These are phyloP conservation scores for Clathrospora elynae DNA, from an alignment of 2,329 filamentous ascomycete genomes.

Conservation along the genomic window DNA sequence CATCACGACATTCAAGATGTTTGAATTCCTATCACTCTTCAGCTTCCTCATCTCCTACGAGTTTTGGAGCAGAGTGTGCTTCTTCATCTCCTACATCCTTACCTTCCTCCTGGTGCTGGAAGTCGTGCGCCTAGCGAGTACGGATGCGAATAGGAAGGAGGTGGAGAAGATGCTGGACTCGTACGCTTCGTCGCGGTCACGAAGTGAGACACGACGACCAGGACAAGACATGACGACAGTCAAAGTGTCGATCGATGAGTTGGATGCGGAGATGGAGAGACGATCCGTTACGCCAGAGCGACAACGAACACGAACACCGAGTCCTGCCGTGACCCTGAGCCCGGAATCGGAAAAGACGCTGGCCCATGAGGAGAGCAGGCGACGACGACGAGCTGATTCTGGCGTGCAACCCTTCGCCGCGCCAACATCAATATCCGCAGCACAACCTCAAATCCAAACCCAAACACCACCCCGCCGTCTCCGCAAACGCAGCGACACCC, in stretches of 20 bases:
- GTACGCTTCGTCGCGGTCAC: conserved; percentile 21
- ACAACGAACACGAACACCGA: conserved; percentile 9
- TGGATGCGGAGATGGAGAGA: conserved; percentile 1
- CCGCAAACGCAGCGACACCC: conserved; percentile 31
- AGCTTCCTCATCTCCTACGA: conserved; percentile 18
- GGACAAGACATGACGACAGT: conserved; percentile 1
- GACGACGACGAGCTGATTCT: conserved; percentile 6
- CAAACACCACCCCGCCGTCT: conserved; percentile 17
- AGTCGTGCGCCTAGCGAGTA: conserved; percentile 25
- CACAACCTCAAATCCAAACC: conserved; percentile 3
- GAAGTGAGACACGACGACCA: conserved; percentile 5
- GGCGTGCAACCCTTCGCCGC: neutral
- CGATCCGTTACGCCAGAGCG: neutral
- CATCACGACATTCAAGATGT: neutral
- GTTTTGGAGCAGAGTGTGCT: conserved; percentile 26
- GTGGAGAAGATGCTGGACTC: conserved; percentile 29
- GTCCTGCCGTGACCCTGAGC: conserved; percentile 9
- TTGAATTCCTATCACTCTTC: conserved; percentile 8
- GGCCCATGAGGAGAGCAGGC: conserved; percentile 7
- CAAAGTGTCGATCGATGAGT: conserved; percentile 1
- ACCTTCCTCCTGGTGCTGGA: conserved; percentile 31
- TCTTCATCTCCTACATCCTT: conserved; percentile 30
- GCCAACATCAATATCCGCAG: neutral
- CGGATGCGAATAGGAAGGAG: conserved; percentile 31
- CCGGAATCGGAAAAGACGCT: conserved; percentile 4